Evolutionary conservation across 805 yeast species (phyloP), one percentile per base, ranked within the genome.

Genomic region (Metschnikowia gelsemii): DNA sequence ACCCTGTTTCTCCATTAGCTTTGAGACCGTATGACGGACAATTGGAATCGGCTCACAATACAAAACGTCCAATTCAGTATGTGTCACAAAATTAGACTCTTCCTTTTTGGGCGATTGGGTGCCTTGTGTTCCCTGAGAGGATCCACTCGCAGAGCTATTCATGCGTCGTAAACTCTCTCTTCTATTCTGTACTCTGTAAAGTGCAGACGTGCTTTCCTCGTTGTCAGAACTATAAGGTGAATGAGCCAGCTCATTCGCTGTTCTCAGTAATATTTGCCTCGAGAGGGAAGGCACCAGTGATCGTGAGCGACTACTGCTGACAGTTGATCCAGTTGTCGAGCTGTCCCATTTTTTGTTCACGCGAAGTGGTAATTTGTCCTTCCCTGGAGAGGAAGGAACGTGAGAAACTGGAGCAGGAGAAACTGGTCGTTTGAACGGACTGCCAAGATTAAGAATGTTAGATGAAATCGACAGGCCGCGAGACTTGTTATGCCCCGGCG

Each of bases 41-140:
- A 84, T 84, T 0, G 96, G 93, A 45, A 87, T 86, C 2, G 93
- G 88, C 54, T 88, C 96, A 62, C 96, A 89, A 11, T 88, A 68
- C 33, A 91, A 66, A 4, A 89, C 81, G 58, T 87, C 90, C 51
- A 85, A 61, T 25, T 70, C 72, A 40, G 23, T 29, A 18, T 34
- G 44, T n/a, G 37, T 26, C 22, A 21, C 18, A 21, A 35, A 34
- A 8, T 23, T 20, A 1, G 39, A 11, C 11, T 22, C 36, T 6
- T 40, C 41, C 13, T 27, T 31, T n/a, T 19, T 25, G 8, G 45
- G 41, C 13, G 45, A 42, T 31, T 37, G 43, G 3, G 42, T 33
- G 25, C 38, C 33, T 22, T 36, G 38, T n/a, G 42, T 26, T 14
- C 45, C 36, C 23, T 40, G 48, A 9, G 50, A 38, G 21, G 42